Evolutionary conservation across 768 basidiomycete species (phyloP).

Genomic region (Mrakia gelida): DNA sequence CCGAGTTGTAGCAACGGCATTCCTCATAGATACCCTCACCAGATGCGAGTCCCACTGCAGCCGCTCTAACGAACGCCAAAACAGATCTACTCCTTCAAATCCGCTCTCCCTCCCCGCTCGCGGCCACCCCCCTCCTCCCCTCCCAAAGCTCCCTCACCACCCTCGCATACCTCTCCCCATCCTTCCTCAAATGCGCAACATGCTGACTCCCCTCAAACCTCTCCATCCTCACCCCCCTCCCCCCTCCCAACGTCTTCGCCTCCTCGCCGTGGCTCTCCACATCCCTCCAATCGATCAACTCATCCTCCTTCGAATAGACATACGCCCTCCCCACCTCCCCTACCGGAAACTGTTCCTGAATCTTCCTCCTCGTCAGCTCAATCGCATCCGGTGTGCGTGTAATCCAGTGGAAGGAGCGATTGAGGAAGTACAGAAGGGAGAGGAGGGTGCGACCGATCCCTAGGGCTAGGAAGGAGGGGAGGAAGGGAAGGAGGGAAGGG

Average conservation of each 20-base stretch:
- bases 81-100: too few relatives aligned
- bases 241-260: background rate
- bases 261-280: background rate
- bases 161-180: background rate
- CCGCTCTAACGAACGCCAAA: too few relatives aligned
- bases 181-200: conserved; percentile 4
- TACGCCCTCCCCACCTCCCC: background rate
- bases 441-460: background rate
- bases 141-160: background rate
- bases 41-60: too few relatives aligned
- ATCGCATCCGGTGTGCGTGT: background rate
- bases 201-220: conserved; percentile 4
- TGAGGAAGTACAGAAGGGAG: background rate
- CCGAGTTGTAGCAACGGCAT: too few relatives aligned
- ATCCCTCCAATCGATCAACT: background rate
- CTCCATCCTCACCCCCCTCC: background rate
- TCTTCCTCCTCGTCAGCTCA: background rate
- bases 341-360: background rate
- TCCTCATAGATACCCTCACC: too few relatives aligned
- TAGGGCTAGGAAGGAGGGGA: background rate
- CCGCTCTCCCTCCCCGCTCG: too few relatives aligned
- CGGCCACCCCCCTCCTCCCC: background rate
- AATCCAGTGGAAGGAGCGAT: background rate
- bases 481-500: background rate
- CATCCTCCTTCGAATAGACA: conserved; percentile 2